Base-by-base conservation (phyloP, 768 basidiomycete species). In the Kwoniella sp. region DNA sequence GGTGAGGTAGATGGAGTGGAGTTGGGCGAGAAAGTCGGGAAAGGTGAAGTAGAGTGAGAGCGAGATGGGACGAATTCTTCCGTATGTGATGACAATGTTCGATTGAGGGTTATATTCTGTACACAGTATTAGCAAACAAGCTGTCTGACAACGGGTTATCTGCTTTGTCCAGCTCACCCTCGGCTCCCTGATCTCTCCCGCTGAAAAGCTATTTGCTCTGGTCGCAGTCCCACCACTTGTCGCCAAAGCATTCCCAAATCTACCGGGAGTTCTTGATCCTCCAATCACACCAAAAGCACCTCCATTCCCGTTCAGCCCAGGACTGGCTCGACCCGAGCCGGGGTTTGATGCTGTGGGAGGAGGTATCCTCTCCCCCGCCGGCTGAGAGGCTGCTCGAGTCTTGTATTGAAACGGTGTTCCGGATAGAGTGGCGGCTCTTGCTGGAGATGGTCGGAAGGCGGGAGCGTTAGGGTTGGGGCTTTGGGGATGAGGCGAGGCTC, bases 151-250 rank as follows among this genome's bases (percentile, higher is more conserved):
- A 58, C n/a, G 7, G 4, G 46, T 19, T n/a, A 49, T 49, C 48
- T 24, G 22, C 21, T 2, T 49, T 6, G 5, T 10, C 60, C 17
- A 24, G 17, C 72, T 70, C 53, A 79, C 76, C 59, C 68, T 68
- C 51, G 67, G 64, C 22, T 65, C 68, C 48, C 71, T 63, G 10
- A 51, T 29, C 29, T 77, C 77, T 17, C 65, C 77, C 2, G 55
- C 73, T 1, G 70, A 72, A 48, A 79, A 79, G 56, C 75, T 77
- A 49, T 64, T 76, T 8, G 76, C 77, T 54, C 78, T 68, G 3
- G 75, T 78, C 33, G 66, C 60, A 19, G 71, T 74, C 2, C 77
- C 77, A 1, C 52, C 26, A 7, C 51, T 55, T 9, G 33, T 52
- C 26, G 60, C 67, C 15, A 72, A 48, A 48, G 65, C 68, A 36